These are phyloP conservation scores for Lithospermum erythrorhizon DNA, from an alignment of 257 asterid species.

Conservation along the genomic window DNA sequence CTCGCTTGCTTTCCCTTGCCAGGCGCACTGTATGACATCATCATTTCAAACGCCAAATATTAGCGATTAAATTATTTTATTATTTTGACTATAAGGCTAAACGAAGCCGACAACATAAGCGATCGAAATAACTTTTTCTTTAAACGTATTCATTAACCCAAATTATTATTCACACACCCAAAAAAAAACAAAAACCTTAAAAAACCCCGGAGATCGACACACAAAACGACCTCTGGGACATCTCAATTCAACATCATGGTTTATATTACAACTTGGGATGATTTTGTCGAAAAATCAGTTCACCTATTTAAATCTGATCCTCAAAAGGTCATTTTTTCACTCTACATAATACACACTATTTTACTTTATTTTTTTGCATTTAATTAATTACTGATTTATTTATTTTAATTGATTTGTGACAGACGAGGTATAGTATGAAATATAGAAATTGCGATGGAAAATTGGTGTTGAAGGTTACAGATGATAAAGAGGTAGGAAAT, in stretches of 20 bases:
- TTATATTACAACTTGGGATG: constrained; percentile 70
- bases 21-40: too few species aligned
- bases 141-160: too few species aligned
- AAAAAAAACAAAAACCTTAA: too few species aligned
- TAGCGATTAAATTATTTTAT: too few species aligned
- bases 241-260: constrained; percentile 31
- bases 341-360: background rate
- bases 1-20: too few species aligned
- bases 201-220: background rate
- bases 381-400: constrained; percentile 3
- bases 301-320: constrained; percentile 68
- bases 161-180: too few species aligned
- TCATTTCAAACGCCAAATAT: too few species aligned
- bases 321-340: constrained; percentile 29
- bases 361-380: background rate
- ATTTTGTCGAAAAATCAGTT: constrained; percentile 58
- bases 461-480: constrained; percentile 86
- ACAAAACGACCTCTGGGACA: too few species aligned
- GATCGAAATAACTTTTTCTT: too few species aligned
- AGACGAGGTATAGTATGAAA: constrained; percentile 82
- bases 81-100: too few species aligned
- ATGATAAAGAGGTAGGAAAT: constrained; percentile 52
- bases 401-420: constrained; percentile 10
- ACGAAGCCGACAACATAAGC: too few species aligned
- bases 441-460: constrained; percentile 85